These are phyloP conservation scores for Comarum palustre DNA, from an alignment of 306 rosid species.

Conservation along the genomic window DNA sequence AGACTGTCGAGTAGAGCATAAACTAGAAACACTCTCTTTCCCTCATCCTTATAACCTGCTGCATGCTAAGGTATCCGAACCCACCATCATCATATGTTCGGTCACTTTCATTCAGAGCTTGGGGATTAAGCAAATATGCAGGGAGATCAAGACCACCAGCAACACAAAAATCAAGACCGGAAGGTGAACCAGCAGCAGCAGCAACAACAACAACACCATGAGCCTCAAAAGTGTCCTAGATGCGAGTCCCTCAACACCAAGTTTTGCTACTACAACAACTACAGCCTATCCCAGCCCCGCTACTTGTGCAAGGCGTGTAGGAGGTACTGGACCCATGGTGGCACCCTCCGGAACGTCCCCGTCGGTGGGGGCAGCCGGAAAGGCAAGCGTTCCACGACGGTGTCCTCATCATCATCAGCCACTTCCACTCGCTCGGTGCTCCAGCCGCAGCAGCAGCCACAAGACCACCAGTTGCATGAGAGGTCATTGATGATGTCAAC, in stretches of 20 bases:
- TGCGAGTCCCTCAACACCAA: slow-evolving; percentile 60
- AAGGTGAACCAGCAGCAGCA: not conserved
- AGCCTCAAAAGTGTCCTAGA: slow-evolving; percentile 51
- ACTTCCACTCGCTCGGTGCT: slow-evolving; percentile 5
- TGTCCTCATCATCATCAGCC: not conserved
- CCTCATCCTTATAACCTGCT: slow-evolving; percentile 20
- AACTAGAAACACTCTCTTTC: slow-evolving; percentile 25
- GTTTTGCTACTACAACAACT: slow-evolving; percentile 67
- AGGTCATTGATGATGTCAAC: not conserved
- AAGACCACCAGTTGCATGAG: not conserved
- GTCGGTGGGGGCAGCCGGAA: slow-evolving; percentile 57
- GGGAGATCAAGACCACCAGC: not conserved
- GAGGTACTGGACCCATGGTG: slow-evolving; percentile 73
- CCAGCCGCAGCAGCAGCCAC: slow-evolving; percentile 4
- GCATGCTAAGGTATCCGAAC: slow-evolving; percentile 11
- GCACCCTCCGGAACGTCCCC: slow-evolving; percentile 59
- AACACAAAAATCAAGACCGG: not conserved
- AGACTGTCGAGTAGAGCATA: slow-evolving; percentile 8
- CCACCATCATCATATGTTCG: slow-evolving; percentile 12
- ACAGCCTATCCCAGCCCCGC: slow-evolving; percentile 60
- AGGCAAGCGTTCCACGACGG: slow-evolving; percentile 38
- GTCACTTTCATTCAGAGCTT: not conserved
- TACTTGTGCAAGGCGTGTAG: slow-evolving; percentile 56
- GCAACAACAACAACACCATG: slow-evolving; percentile 23
- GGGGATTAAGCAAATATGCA: not conserved